Conservation (phyloP, 2,329 filamentous ascomycete species). For the Diplodia mutila region DNA sequence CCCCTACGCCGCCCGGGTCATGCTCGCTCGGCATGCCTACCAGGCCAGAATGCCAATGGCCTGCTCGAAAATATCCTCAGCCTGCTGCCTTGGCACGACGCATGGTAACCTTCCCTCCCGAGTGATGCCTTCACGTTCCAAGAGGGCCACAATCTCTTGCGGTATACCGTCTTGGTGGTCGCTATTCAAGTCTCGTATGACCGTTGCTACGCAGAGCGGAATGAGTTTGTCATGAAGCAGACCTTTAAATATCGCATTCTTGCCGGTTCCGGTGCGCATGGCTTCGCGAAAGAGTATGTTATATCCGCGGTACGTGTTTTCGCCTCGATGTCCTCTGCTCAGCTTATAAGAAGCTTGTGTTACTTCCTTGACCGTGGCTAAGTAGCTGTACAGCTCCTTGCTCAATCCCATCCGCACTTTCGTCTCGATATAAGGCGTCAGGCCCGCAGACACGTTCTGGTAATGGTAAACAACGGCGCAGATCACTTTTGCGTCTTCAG, state of each 20-base stretch:
- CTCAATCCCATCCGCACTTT: not conserved
- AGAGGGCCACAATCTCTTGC: not conserved
- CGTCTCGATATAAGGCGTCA: not conserved
- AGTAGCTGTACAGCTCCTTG: not conserved
- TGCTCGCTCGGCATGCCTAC: no score
- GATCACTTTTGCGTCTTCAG: no score
- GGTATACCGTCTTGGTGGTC: not conserved
- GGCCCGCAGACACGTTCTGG: not conserved
- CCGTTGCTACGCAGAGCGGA: not conserved
- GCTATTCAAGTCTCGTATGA: not conserved
- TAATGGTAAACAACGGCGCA: not conserved
- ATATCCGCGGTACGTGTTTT: not conserved
- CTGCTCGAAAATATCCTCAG: not conserved
- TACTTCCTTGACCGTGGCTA: no score
- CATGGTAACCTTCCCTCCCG: not conserved
- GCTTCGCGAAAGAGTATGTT: fast-evolving
- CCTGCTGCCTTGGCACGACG: not conserved
- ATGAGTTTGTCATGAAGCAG: not conserved
- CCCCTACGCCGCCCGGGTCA: no score
- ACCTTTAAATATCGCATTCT: fast-evolving
- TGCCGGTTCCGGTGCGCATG: fast-evolving
- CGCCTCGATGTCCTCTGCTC: not conserved
- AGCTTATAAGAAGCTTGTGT: no score
- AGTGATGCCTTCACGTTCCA: not conserved
- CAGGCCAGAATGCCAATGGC: not conserved